phyloP scores from a whole-genome alignment of 352 stramenopile genomes.

The Pythium volutum region DNA sequence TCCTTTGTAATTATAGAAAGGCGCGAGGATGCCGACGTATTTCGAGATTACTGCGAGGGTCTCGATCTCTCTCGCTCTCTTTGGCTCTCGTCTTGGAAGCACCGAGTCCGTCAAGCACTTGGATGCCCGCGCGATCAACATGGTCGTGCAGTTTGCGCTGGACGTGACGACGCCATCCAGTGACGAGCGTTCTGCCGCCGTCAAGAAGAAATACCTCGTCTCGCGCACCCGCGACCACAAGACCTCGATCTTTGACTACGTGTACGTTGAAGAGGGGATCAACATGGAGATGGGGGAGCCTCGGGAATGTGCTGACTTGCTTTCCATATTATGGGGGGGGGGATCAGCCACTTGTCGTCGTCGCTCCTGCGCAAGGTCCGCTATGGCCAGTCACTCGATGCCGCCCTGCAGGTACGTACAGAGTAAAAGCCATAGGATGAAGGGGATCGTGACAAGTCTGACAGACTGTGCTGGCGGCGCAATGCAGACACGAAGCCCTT shows the following conservation, averaged over 20 bases:
- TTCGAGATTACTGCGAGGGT: no score
- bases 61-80: no score
- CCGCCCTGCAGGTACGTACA: conserved; percentile 36
- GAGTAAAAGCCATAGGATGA: background rate
- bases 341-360: conserved; percentile 44
- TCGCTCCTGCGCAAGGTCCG: conserved; percentile 54
- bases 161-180: background rate
- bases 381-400: conserved; percentile 48
- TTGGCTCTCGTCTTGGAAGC: no score
- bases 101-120: background rate
- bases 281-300: background rate
- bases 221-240: conserved; percentile 24
- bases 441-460: background rate
- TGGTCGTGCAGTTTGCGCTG: conserved; percentile 23
- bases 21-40: no score
- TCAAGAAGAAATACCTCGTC: conserved; percentile 34
- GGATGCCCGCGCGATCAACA: background rate
- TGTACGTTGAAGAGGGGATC: conserved; percentile 31
- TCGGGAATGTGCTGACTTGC: background rate
- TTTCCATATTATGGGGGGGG: background rate
- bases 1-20: conserved; percentile 4
- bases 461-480: background rate
- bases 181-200: conserved; percentile 14
- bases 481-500: conserved; percentile 10
- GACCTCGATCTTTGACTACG: conserved; percentile 64